phyloP scores from a whole-genome alignment of 1,139 yeast species.

The Sugiyamaella castrensis region DNA sequence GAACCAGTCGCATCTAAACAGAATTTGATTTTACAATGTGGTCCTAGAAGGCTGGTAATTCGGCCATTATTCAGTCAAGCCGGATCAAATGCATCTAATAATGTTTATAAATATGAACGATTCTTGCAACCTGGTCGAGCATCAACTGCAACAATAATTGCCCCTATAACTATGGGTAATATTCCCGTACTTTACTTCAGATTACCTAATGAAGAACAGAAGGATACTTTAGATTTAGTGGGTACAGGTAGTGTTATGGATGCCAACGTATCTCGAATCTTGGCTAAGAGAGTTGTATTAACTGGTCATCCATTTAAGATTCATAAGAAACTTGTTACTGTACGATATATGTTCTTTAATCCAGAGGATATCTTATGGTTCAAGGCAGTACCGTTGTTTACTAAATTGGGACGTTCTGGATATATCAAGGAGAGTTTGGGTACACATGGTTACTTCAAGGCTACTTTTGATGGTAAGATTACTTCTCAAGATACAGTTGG shows the following conservation, averaged over 20 bases:
- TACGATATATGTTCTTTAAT: slow-evolving; percentile 97
- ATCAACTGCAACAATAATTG: slow-evolving; percentile 81
- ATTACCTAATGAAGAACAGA: slow-evolving; percentile 41
- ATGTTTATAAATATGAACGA: slow-evolving; percentile 82
- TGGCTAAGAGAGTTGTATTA: slow-evolving; percentile 83
- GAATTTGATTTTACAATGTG: slow-evolving; percentile 80
- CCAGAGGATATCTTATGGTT: slow-evolving; percentile 85
- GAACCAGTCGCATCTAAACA: slow-evolving; percentile 82
- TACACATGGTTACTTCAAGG: slow-evolving; percentile 97
- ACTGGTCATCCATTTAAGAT: slow-evolving; percentile 96
- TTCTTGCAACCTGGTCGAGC: slow-evolving; percentile 76
- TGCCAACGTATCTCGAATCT: slow-evolving; percentile 76
- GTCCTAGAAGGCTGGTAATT: slow-evolving; percentile 85
- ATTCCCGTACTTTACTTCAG: slow-evolving; percentile 42
- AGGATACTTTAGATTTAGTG: slow-evolving; percentile 56
- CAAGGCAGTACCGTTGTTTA: slow-evolving; percentile 88
- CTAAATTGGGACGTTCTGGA: slow-evolving; percentile 90
- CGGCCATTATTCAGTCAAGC: slow-evolving; percentile 82
- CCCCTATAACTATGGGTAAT: slow-evolving; percentile 83
- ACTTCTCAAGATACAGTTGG: slow-evolving; percentile 91
- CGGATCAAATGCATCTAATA: slow-evolving; percentile 66
- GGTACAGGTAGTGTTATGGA: slow-evolving; percentile 91
- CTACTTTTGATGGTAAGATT: slow-evolving; percentile 87
- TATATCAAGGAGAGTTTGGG: slow-evolving; percentile 93
- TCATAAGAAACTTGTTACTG: slow-evolving; percentile 86